These are phyloP conservation scores for Trichophyton schoenleinii DNA, from an alignment of 2,329 filamentous ascomycete species.

Conservation along the genomic window DNA sequence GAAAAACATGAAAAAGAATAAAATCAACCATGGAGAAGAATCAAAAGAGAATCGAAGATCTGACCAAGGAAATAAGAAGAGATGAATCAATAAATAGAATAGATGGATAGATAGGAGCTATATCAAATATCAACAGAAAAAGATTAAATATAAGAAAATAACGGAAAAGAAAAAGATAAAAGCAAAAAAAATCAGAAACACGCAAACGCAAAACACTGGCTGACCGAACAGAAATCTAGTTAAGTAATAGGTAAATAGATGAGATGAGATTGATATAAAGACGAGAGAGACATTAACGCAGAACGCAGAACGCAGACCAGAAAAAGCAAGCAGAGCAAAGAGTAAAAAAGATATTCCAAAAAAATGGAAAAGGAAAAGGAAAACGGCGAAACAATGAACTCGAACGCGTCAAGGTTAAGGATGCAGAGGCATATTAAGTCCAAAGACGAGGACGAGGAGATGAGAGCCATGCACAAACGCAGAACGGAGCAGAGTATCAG, in stretches of 20 bases:
- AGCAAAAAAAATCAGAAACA: too few species aligned
- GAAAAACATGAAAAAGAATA: background rate
- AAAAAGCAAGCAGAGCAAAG: background rate
- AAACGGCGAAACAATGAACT: background rate
- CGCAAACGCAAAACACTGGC: background rate
- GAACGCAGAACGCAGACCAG: slow-evolving; percentile 3
- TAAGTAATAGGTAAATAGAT: background rate
- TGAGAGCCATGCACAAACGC: slow-evolving; percentile 15
- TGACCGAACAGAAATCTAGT: slow-evolving; percentile 2
- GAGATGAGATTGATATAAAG: slow-evolving; percentile 4
- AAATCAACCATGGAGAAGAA: too few species aligned
- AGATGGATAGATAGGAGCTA: slow-evolving; percentile 4
- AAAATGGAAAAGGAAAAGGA: background rate
- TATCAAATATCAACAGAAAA: background rate
- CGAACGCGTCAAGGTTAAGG: background rate
- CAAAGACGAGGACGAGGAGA: background rate
- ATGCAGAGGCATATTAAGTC: slow-evolving; percentile 1
- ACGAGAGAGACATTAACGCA: slow-evolving; percentile 2
- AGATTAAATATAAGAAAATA: slow-evolving; percentile 1
- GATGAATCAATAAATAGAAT: background rate
- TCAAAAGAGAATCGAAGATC: background rate
- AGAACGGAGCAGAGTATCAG: slow-evolving; percentile 20
- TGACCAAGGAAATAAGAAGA: background rate
- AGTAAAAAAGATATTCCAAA: background rate
- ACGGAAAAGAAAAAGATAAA: background rate